phyloP scores from a whole-genome alignment of 768 basidiomycete genomes.

The Lactifluus hygrophoroides region DNA sequence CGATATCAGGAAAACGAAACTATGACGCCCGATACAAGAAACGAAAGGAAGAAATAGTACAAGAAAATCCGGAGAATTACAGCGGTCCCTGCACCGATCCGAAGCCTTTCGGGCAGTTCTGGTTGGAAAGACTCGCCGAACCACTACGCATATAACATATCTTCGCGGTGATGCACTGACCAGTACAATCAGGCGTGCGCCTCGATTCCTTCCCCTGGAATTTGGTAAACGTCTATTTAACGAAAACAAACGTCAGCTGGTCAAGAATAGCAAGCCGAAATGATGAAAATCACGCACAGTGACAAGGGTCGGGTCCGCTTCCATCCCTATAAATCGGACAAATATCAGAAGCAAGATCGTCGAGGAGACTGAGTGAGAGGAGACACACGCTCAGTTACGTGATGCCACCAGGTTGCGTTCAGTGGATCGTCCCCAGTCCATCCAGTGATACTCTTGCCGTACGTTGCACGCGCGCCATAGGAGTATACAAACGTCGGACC shows the following conservation, averaged over 20 bases:
- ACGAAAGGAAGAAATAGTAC: no score
- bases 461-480: constrained; percentile 62
- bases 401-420: constrained; percentile 81
- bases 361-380: not conserved
- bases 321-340: constrained; percentile 42
- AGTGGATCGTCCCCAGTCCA: constrained; percentile 61
- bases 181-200: constrained; percentile 45
- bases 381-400: constrained; percentile 57
- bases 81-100: constrained; percentile 65
- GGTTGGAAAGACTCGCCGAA: constrained; percentile 47
- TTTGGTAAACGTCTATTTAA: constrained; percentile 49
- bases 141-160: constrained; percentile 75
- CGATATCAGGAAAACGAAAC: no score
- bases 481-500: constrained; percentile 59
- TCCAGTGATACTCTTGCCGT: constrained; percentile 45
- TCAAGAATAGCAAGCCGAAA: not conserved
- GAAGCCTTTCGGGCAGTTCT: constrained; percentile 55
- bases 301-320: constrained; percentile 47
- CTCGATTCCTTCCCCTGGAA: constrained; percentile 67
- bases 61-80: no score
- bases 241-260: not conserved
- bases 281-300: constrained; percentile 30
- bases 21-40: no score
- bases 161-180: constrained; percentile 53
- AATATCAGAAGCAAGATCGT: not conserved